Percentiles rank a stretch among this genome's conserved stretches.
These are phyloP conservation scores for Aspergillus aculeatinus DNA, from an alignment of 2,329 filamentous ascomycete genomes.

Conservation along the genomic window DNA sequence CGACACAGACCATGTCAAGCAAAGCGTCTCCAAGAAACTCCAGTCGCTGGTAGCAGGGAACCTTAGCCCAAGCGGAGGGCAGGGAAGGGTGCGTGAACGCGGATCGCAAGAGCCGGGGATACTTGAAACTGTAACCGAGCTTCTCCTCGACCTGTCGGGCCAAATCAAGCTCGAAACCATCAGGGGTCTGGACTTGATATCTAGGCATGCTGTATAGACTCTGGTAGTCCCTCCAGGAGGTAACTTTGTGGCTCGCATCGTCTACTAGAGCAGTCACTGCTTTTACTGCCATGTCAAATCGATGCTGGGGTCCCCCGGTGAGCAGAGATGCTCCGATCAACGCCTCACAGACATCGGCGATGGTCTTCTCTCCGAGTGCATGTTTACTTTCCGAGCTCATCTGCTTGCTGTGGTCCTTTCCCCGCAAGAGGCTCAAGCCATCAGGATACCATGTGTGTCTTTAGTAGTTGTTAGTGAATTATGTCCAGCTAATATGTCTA, in stretches of 20 bases:
- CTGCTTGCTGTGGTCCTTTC: conserved; percentile 62
- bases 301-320: conserved; percentile 48
- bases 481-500: neutral
- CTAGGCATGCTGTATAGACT: conserved; percentile 64
- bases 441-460: conserved; percentile 85
- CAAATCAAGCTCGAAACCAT: conserved; percentile 68
- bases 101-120: conserved; percentile 73
- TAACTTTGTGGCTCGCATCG: conserved; percentile 67
- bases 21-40: conserved; percentile 91
- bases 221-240: conserved; percentile 71
- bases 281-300: conserved; percentile 61
- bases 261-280: conserved; percentile 63
- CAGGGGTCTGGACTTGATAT: conserved; percentile 65
- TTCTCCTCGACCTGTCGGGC: conserved; percentile 62
- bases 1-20: conserved; percentile 80
- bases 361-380: conserved; percentile 77
- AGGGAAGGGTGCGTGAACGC: conserved; percentile 89
- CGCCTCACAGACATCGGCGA: conserved; percentile 93
- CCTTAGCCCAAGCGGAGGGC: conserved; percentile 68
- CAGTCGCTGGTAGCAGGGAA: conserved; percentile 85
- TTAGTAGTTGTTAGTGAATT: conserved; percentile 13
- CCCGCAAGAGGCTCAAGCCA: conserved; percentile 68
- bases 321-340: conserved; percentile 82
- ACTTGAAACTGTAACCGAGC: conserved; percentile 67
- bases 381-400: conserved; percentile 53